Base-by-base conservation (phyloP, 768 basidiomycete species). In the Omphalotus guepiniiformis region DNA sequence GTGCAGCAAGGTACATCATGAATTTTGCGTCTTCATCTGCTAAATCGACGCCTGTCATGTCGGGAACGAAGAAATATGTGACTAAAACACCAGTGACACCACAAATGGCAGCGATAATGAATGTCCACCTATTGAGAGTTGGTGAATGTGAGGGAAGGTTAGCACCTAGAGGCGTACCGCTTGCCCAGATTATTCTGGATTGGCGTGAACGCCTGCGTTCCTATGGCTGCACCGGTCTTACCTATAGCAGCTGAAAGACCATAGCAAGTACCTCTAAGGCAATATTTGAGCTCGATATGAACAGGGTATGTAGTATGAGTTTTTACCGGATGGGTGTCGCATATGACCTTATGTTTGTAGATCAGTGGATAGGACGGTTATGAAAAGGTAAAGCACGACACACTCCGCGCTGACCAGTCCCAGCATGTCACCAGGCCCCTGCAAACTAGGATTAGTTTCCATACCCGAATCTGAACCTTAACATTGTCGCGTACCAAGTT, bases 371-470 rank as follows among this genome's bases (percentile, higher is more conserved):
- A 6, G 32, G 35, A 52, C 22, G 42, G 34, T 12, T 11, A 39
- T 38, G 46, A 2, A 50, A 34, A 43, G 30, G 6, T 37, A 18
- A 15, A 3, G n/a, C 26, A 37, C 18, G 18, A 69, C 79, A 64
- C 56, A 82, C 79, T 85, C 84, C 15, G 78, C 76, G 42, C 79
- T 81, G 41, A 80, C 78, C 35, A 85, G 71, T 40, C 82, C 80
- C 8, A 83, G 61, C 79, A 85, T 84, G 55, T 86, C 77, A 18
- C 86, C 85, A 2, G 85, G 84, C 15, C 85, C 84, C 80, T 82
- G 52, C 19, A 47, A 16, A 19, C 22, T 15, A 40, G 18, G 11
- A n/a, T 35, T 16, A 34, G 34, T 23, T 40, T 8, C n/a, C 13
- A 12, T 5, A n/a, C n/a, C n/a, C n/a, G n/a, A n/a, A n/a, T n/a